Evolutionary conservation across 371 early-diverging fungal genomes (phyloP), one percentile per base, ranked within the genome.

Genomic region (Rhizopus microsporus): DNA sequence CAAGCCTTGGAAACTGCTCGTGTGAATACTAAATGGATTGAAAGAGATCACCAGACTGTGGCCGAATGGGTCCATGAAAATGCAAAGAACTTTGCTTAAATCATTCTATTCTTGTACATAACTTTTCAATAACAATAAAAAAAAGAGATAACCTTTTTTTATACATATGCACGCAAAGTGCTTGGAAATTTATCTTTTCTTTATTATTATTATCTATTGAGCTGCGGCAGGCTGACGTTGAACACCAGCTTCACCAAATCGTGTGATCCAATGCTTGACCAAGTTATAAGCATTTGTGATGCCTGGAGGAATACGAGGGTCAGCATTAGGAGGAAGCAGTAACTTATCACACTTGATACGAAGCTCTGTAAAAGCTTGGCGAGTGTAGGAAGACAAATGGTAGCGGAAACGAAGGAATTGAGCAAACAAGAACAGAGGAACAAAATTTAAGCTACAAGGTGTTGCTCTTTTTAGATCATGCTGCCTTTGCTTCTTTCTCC

Each of bases 391-490:
- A 40, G 87, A 88, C 34, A 91, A 78, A 72, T 88, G 80, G 66
- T 87, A 93, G 49, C 95, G 86, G 85, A 93, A 87, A 34, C 90
- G 84, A 70, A 95, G 72, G 77, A 95, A 95, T 69, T 92, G 92
- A 57, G 81, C 81, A 66, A 86, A 95, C 34, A 92, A 66, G 45
- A 94, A 64, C 38, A 93, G 89, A 17, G 90, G 84, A 54, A 91
- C 82, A 15, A 88, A 75, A 51, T 82, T 80, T 77, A 91, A 68
- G 31, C 80, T 78, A 78, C 54, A 60, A 15, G 30, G 48, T 9
- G 51, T 42, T 13, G 16, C 13, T 42, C 44, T 15, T 43, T 43
- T 8, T 42, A 42, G 46, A 15, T 15, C 39, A 48, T 32, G 15
- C 29, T 31, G 16, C 13, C 50, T 58, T 17, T 31, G 13, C 40